Evolutionary conservation across 768 basidiomycete genomes (phyloP).

Genomic region (Rhizopogon vesiculosus): DNA sequence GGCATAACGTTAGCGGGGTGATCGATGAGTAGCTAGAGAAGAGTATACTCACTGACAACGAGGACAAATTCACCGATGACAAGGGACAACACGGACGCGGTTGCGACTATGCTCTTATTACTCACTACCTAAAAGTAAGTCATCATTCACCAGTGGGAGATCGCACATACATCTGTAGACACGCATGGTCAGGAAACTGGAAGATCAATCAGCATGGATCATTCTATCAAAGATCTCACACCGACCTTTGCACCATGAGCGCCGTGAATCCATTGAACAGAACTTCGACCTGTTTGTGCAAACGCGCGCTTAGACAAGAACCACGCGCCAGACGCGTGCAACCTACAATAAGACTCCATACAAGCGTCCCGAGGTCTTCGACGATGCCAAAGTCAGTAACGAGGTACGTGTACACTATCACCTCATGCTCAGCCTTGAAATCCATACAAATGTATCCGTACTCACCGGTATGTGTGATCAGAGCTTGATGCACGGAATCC

Average conservation of each 20-base stretch:
- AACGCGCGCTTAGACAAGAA: constrained; percentile 3
- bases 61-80: constrained; percentile 34
- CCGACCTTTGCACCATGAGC: constrained; percentile 39
- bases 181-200: constrained; percentile 45
- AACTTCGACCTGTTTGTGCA: constrained; percentile 37
- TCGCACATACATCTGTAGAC: constrained; percentile 41
- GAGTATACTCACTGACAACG: constrained; percentile 9
- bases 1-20: constrained; percentile 3
- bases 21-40: not conserved
- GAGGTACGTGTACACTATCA: constrained; percentile 43
- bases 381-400: constrained; percentile 35
- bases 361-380: constrained; percentile 24
- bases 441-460: not conserved
- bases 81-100: constrained; percentile 26
- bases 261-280: constrained; percentile 47
- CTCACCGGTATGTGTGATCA: constrained; percentile 49
- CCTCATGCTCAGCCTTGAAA: not conserved
- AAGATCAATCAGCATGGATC: not conserved
- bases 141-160: not conserved
- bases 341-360: constrained; percentile 32
- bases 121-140: constrained; percentile 34
- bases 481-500: constrained; percentile 48
- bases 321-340: not conserved
- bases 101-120: constrained; percentile 37
- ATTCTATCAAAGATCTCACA: not conserved